Conservation (phyloP, 345 rosid species). For the Salix viminalis region DNA sequence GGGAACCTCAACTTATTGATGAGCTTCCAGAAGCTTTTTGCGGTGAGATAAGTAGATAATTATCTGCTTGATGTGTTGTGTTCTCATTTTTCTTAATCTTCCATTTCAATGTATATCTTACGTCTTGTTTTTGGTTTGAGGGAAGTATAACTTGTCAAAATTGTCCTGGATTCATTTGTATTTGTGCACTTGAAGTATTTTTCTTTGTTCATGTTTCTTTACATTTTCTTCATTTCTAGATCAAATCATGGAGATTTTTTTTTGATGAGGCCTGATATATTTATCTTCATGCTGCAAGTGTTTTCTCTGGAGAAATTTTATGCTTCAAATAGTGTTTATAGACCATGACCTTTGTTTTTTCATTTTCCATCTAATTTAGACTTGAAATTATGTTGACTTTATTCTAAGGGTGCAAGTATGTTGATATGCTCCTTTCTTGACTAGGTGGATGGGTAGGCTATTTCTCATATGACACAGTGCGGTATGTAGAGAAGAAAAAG, state of each 20-base stretch:
- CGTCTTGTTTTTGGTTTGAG: too few relatives aligned
- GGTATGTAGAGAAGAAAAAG: slow-evolving; percentile 84
- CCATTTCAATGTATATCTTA: too few relatives aligned
- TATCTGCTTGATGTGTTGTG: neutral
- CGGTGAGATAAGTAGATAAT: slow-evolving; percentile 40
- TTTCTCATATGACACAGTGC: slow-evolving; percentile 90
- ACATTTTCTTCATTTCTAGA: neutral
- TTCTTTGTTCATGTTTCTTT: neutral
- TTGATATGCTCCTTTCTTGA: slow-evolving; percentile 9
- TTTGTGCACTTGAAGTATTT: neutral
- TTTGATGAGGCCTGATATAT: neutral
- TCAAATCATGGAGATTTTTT: neutral
- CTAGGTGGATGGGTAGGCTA: slow-evolving; percentile 98
- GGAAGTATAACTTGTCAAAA: too few relatives aligned
- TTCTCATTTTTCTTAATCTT: neutral
- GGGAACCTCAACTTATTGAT: slow-evolving; percentile 76
- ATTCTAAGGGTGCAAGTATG: neutral
- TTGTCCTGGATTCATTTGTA: neutral
- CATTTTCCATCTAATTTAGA: neutral
- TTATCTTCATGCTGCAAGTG: neutral
- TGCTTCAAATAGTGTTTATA: neutral
- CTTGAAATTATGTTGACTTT: neutral
- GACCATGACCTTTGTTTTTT: too few relatives aligned
- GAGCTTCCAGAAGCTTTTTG: slow-evolving; percentile 88
- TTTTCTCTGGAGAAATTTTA: neutral